Evolutionary conservation across 31 red algal genomes (phyloP).

Genomic region (Asparagopsis taxiformis): DNA sequence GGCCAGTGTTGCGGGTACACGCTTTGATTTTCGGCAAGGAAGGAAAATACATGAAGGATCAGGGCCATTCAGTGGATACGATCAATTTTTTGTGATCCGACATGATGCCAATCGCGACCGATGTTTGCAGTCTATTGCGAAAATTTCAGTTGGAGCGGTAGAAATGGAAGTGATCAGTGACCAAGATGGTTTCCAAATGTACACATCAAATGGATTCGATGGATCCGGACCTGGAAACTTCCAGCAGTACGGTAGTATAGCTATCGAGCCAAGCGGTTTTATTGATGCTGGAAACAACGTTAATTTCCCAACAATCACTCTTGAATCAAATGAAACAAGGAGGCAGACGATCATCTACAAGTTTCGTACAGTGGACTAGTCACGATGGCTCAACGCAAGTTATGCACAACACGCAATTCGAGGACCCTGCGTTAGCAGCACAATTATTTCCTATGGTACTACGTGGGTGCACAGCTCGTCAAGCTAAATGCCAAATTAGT

Average conservation of each 20-base stretch:
- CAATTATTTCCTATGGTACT: too few relatives aligned
- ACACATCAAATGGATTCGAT: slow-evolving; percentile 62
- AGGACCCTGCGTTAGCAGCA: too few relatives aligned
- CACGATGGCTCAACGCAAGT: too few relatives aligned
- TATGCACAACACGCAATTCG: too few relatives aligned
- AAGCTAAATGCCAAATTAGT: too few relatives aligned
- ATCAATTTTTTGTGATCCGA: slow-evolving; percentile 37
- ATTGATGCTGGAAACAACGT: slow-evolving; percentile 72
- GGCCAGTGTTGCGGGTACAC: slow-evolving; percentile 28
- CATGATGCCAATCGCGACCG: neutral
- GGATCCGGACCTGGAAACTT: slow-evolving; percentile 26
- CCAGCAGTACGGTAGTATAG: slow-evolving; percentile 48
- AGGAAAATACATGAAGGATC: slow-evolving; percentile 2
- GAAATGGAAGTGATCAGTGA: slow-evolving; percentile 60
- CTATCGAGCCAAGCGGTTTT: slow-evolving; percentile 63
- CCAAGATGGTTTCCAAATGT: slow-evolving; percentile 81
- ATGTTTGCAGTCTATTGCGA: slow-evolving; percentile 11
- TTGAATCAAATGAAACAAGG: slow-evolving; percentile 33
- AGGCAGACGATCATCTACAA: slow-evolving; percentile 58
- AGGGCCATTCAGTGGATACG: slow-evolving; percentile 13
- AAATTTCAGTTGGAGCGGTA: slow-evolving; percentile 16
- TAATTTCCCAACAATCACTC: slow-evolving; percentile 31
- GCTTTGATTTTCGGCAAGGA: slow-evolving; percentile 32
- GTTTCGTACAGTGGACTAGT: slow-evolving; percentile 2
- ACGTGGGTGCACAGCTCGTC: too few relatives aligned